Evolutionary conservation across 2,329 filamentous ascomycete genomes (phyloP).

Genomic region (Clonostachys byssicola): DNA sequence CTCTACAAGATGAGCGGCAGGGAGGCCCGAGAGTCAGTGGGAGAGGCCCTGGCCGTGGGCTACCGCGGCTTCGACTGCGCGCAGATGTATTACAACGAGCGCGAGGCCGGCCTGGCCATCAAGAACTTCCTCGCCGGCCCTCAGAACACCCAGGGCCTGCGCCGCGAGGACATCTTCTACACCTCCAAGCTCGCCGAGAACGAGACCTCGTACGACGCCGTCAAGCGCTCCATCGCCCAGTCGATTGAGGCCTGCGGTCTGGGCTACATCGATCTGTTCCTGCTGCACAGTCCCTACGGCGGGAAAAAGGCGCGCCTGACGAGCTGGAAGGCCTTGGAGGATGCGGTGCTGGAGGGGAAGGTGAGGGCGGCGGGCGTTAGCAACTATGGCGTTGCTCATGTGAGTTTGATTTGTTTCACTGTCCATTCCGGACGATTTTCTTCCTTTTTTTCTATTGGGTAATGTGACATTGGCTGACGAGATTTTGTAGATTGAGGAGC

Average conservation of each 20-base stretch:
- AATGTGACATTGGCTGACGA: background rate
- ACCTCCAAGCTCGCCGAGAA: constrained; percentile 74
- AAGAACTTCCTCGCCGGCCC: constrained; percentile 45
- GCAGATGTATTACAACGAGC: constrained; percentile 64
- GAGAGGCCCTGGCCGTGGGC: constrained; percentile 48
- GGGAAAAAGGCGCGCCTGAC: constrained; percentile 63
- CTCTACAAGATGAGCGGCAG: constrained; percentile 66
- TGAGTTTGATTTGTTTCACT: constrained; percentile 28
- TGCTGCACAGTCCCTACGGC: constrained; percentile 77
- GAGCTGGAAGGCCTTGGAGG: constrained; percentile 73
- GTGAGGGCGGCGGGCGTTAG: constrained; percentile 69
- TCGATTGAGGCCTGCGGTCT: constrained; percentile 62
- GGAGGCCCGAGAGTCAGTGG: constrained; percentile 55
- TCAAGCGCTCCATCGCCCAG: constrained; percentile 60
- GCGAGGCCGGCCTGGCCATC: constrained; percentile 64
- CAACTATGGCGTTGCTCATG: constrained; percentile 74
- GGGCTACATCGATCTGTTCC: constrained; percentile 74
- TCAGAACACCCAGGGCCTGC: constrained; percentile 44
- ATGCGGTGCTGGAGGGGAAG: constrained; percentile 70
- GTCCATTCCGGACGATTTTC: background rate
- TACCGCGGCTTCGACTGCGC: constrained; percentile 49
- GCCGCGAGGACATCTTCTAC: constrained; percentile 70
- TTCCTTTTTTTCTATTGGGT: background rate
- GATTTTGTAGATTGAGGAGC: constrained; percentile 55
- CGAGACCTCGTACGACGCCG: constrained; percentile 59